Base-by-base conservation (phyloP, 345 rosid genomes). In the Eucalyptus viminalis region DNA sequence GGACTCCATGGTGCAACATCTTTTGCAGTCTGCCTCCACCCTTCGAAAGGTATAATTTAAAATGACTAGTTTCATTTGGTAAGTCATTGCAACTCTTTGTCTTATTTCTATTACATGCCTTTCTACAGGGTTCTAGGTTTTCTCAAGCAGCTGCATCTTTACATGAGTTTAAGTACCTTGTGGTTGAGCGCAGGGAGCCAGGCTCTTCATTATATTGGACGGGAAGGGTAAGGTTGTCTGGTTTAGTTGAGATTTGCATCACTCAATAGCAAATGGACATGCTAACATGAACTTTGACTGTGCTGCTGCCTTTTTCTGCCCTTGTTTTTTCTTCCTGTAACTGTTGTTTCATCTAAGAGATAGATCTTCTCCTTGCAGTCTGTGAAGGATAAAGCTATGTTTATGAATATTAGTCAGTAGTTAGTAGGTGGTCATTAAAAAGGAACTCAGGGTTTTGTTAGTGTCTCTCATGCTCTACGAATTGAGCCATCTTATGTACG, bases 91-190 rank as follows among this genome's bases (percentile, higher is more conserved):
- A 86, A 56, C 51, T 87, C 7, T 81, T 86, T 24, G 69, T 37
- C 16, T 83, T 87, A n/a, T 88, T 87, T 90, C 80, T 89, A 86
- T 50, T 87, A 22, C 89, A 87, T 80, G 86, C 87, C 86, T 53
- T 92, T 87, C 62, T 89, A 91, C 91, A 97, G 99, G 98, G 98
- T 69, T 94, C 95, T 86, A 93, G 95, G 93, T 95, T 95, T 93
- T 95, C 99, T 90, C 98, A 95, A 92, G 97, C 99, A 80, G 95
- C 97, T 91, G 95, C 98, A 72, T 94, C 97, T 86, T 92, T 97
- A 90, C 97, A 95, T 86, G 99, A 97, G 93, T 95, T 97, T 89
- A 97, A 97, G 92, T 92, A 93, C 89, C 94, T 95, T 43, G 92
- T 92, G 92, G 89, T 88, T 51, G 93, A 93, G 90, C 88, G 87